Base-by-base conservation (phyloP, 2,329 filamentous ascomycete genomes). In the Xylariomycetidae sp. region DNA sequence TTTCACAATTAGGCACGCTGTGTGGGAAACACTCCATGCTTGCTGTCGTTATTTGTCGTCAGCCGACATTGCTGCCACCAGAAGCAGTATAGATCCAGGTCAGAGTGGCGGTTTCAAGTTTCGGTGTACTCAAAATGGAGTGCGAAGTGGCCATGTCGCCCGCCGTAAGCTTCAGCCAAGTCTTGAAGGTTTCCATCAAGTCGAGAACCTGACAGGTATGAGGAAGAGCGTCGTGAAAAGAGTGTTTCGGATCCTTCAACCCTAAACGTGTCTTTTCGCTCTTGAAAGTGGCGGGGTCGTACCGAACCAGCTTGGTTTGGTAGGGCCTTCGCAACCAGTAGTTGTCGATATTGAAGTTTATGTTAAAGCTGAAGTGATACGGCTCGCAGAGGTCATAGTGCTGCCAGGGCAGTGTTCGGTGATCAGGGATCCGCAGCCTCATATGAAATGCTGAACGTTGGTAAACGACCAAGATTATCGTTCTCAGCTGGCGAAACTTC, bases 281-380 rank as follows among this genome's bases (percentile, higher is more conserved):
- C 25, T 46, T 47, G 13, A 43, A 41, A 6, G 39, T 37, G 29
- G 50, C 51, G 13, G 50, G 44, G 5, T 52, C 49, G 35, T 52
- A 54, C 18, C 40, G 32, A 6, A 50, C 47, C 5, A 56, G 44
- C 27, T 43, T 46, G 25, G 46, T 53, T 27, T 60, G 53, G 34
- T 66, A 63, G 6, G 64, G 65, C 4, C 62, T 57, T 10, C 62
- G 58, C 4, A 61, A 55, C 34, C 58, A 59, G 37, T 61, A 54
- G 47, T 60, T 54, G 14, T 66, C 66, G 47, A 67, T 60, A 48
- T 64, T 65, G 38, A 59, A 57, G 35, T 67, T 65, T 32, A 67
- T 60, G 48, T 68, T 65, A 40, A 65, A 67, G 42, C 64, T 64
- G 53, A 62, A 67, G 36, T 64, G 59, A 46, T 67, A 67, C 3